Conservation (phyloP, 1,284 basidiomycete species). For the Melanopsichium pennsylvanicum region DNA sequence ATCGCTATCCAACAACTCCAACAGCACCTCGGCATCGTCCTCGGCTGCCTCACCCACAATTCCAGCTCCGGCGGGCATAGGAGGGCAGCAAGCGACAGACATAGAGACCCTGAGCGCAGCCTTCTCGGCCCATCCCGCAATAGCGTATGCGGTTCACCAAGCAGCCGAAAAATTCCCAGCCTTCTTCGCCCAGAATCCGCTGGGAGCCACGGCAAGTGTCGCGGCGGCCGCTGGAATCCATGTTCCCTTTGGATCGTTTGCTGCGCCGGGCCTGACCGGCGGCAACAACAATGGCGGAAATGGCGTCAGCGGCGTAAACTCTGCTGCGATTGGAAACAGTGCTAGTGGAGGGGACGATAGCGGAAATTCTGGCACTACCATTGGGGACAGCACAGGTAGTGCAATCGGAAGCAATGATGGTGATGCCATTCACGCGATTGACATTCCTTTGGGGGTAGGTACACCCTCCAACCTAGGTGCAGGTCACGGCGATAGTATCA, state of each 20-base stretch:
- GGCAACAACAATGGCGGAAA: neutral
- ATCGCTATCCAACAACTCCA: conserved; percentile 8
- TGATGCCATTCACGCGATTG: too few relatives aligned
- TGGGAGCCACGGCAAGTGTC: conserved; percentile 35
- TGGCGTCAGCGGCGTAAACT: too few relatives aligned
- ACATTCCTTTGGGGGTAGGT: conserved; percentile 11
- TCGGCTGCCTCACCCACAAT: conserved; percentile 25
- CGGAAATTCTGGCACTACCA: neutral
- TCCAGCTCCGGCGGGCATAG: neutral
- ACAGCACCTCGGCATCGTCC: conserved; percentile 17
- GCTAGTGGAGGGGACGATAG: neutral
- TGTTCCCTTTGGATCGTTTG: conserved; percentile 30
- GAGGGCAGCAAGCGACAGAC: conserved; percentile 17
- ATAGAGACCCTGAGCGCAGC: conserved; percentile 33
- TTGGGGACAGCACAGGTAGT: too few relatives aligned
- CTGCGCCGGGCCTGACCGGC: too few relatives aligned
- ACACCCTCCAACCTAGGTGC: conserved; percentile 27
- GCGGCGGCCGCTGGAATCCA: conserved; percentile 38
- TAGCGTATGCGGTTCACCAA: conserved; percentile 42
- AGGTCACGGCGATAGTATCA: conserved; percentile 12
- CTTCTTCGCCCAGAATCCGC: conserved; percentile 40
- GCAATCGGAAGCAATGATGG: too few relatives aligned
- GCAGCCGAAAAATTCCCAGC: conserved; percentile 45
- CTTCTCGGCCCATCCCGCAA: conserved; percentile 36
- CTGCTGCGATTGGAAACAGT: neutral